Percentiles rank a stretch among this genome's conserved stretches.
phyloP scores from a whole-genome alignment of 768 basidiomycete species.

The Kwoniella europaea region DNA sequence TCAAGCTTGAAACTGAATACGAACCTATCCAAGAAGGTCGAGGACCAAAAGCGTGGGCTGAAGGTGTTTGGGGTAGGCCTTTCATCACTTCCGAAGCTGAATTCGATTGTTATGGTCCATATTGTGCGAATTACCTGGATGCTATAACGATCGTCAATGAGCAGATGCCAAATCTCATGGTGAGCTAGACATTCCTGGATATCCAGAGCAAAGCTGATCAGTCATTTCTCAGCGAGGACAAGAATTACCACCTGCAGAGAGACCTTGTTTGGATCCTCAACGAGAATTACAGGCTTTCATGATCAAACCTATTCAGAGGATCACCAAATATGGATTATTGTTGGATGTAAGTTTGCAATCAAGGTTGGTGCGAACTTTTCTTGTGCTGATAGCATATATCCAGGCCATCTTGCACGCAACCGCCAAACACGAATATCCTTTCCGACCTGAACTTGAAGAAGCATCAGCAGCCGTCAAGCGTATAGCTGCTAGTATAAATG shows the following conservation, averaged over 20 bases:
- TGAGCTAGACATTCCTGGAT: slow-evolving; percentile 61
- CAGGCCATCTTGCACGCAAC: slow-evolving; percentile 50
- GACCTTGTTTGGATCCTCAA: slow-evolving; percentile 52
- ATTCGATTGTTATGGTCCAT: slow-evolving; percentile 94
- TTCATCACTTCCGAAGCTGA: slow-evolving; percentile 78
- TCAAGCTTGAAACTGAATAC: slow-evolving; percentile 56
- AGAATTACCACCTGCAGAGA: slow-evolving; percentile 32
- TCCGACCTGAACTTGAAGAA: slow-evolving; percentile 73
- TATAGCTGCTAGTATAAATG: slow-evolving; percentile 94
- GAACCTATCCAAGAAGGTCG: slow-evolving; percentile 54
- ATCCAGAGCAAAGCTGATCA: too few species aligned
- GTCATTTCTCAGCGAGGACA: slow-evolving; percentile 34
- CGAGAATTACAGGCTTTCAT: slow-evolving; percentile 89
- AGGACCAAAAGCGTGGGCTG: slow-evolving; percentile 52
- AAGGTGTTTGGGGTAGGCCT: slow-evolving; percentile 57
- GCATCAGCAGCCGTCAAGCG: slow-evolving; percentile 87
- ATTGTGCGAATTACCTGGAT: slow-evolving; percentile 91
- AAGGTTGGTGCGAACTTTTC: too few species aligned
- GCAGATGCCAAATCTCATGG: slow-evolving; percentile 82
- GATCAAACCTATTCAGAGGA: slow-evolving; percentile 97
- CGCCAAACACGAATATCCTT: slow-evolving; percentile 50
- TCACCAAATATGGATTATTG: slow-evolving; percentile 96
- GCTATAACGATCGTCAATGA: slow-evolving; percentile 82
- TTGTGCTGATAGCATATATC: too few species aligned
- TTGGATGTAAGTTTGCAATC: slow-evolving; percentile 88